These are phyloP conservation scores for Rhododendron williamsianum DNA, from an alignment of 148 eudicot genomes.

Conservation along the genomic window DNA sequence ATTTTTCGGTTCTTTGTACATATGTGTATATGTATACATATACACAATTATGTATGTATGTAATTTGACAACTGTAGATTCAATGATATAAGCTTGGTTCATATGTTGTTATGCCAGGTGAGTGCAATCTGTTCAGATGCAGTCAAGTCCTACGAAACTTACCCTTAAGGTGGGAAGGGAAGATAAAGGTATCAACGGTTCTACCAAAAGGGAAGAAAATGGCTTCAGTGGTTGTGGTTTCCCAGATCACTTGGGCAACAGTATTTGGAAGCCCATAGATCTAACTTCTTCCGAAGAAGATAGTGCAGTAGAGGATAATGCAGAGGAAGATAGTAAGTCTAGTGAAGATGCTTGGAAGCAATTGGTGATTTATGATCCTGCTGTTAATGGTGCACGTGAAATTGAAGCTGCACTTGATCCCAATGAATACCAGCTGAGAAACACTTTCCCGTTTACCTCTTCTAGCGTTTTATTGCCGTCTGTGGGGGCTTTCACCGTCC, in stretches of 20 bases:
- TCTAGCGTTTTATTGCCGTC: conserved; percentile 45
- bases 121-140: conserved; percentile 13
- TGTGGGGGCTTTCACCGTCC: conserved; percentile 82
- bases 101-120: conserved; percentile 10
- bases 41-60: background rate
- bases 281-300: conserved; percentile 26
- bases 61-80: background rate
- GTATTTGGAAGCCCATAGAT: conserved; percentile 20
- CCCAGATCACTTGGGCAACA: conserved; percentile 24
- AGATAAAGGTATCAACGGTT: conserved; percentile 15
- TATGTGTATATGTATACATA: background rate
- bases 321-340: conserved; percentile 21
- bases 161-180: conserved; percentile 18
- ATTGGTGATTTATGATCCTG: conserved; percentile 55
- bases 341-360: conserved; percentile 37
- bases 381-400: conserved; percentile 17
- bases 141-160: conserved; percentile 17
- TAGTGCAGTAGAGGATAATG: background rate
- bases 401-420: too few species aligned
- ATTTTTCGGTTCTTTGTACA: background rate
- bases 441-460: conserved; percentile 20
- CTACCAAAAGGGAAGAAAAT: conserved; percentile 20
- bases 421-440: background rate
- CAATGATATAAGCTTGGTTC: background rate
- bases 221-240: conserved; percentile 16